Base-by-base conservation (phyloP, 371 early-diverging fungal species). In the Mucor lusitanicus region DNA sequence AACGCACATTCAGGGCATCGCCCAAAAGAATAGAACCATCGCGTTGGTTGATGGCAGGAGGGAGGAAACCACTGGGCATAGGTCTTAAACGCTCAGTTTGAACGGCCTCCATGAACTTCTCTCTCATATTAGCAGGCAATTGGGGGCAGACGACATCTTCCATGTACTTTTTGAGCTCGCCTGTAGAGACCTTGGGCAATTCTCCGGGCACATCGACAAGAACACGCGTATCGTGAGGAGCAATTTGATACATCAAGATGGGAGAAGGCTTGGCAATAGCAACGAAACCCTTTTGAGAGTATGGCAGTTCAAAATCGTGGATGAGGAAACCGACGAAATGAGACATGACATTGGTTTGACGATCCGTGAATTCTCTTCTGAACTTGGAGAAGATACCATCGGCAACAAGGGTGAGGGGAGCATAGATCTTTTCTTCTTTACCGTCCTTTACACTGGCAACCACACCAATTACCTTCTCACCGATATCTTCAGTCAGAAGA, bases 371-470 rank as follows among this genome's bases (percentile, higher is more conserved):
- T 35, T 91, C 85, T 72, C 91, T 93, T 32, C 98, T 85, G 81
- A 97, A 98, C 78, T 94, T 95, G 60, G 95, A 96, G 64, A 92
- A 92, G 71, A 93, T 91, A 7, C 97, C 97, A 76, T 97, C 97
- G 17, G 92, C 93, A 25, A 96, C 91, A 65, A 96, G 79, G 0
- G 93, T 93, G 13, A 96, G 74, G 9, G 92, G 89, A n/a, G 93
- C 94, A 73, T 77, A 80, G 58, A 69, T 77, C 78, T 77, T 35
- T n/a, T 50, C 23, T 27, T 70, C 66, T 30, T 68, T 63, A 25
- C 61, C 73, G n/a, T 56, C 54, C 33, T 78, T 77, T 3, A 68
- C 66, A 61, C 69, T 66, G 33, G 76, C 72, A 15, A 70, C 63
- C 5, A 89, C 88, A 42, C 91, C 91, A 48, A 86, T 71, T 0